Evolutionary conservation across 495 filamentous ascomycete species (phyloP), one percentile per base, ranked within the genome.

Genomic region (Aspergillus kassunensis): DNA sequence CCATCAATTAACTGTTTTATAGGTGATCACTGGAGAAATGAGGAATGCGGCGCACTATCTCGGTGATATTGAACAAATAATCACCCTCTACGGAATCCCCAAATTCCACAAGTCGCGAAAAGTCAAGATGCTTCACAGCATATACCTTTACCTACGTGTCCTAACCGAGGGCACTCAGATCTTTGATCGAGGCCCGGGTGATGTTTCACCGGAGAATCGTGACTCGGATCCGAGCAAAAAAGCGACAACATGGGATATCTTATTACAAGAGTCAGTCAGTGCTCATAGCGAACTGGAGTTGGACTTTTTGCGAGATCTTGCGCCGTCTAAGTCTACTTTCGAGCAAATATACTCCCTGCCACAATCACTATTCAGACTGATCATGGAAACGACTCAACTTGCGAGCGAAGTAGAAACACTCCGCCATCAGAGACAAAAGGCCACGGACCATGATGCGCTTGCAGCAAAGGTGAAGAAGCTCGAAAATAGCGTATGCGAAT

Each of bases 81-180:
- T 51, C n/a, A 34, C 25, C 1, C 36, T 41, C 24, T 51, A 51
- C 25, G 48, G 48, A 4, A 42, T 51, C 18, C 36, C 48, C n/a
- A 51, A 51, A 33, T 2, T 15, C 24, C 48, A 34, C 13, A 51
- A 51, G 18, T 59, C 57, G 23, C 37, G 42, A 11, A 59, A 59
- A 49, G 53, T 59, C 8, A 49, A 49, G 20, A 59, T 59, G 57
- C 53, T 59, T 5, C 52, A 55, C 37, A 48, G 52, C 37, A 59
- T 59, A 11, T 55, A 54, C 29, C 43, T 55, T 27, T 55, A 55
- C 11, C 52, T 55, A n/a, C 48, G 57, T 2, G 53, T 55, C 9
- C 34, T 59, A 33, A 59, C 52, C 4, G 42, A 50, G 16, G 21
- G 47, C 12, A 13, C 47, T 1, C 35, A 30, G 16, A n/a, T 42